These are phyloP conservation scores for Nakaseomyces nivariensis DNA, from an alignment of 1,139 yeast genomes.

Conservation along the genomic window DNA sequence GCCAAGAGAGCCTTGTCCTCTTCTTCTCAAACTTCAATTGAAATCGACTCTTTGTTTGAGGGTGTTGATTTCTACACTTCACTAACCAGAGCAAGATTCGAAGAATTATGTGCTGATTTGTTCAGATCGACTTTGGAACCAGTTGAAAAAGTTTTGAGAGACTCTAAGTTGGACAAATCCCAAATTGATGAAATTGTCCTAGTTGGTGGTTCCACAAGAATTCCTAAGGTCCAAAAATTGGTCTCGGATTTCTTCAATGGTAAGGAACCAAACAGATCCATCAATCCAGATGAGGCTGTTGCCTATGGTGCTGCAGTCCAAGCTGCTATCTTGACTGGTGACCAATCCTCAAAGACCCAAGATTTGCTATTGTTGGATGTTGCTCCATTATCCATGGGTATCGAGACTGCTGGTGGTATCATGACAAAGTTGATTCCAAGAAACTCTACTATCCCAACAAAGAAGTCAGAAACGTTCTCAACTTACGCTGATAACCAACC, in stretches of 20 bases:
- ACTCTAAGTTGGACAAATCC: slow-evolving; percentile 83
- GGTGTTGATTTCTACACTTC: slow-evolving; percentile 96
- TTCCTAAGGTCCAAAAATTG: slow-evolving; percentile 96
- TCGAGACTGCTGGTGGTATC: slow-evolving; percentile 96
- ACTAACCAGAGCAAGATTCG: slow-evolving; percentile 98
- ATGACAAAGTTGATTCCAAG: slow-evolving; percentile 94
- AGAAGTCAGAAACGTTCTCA: slow-evolving; percentile 91
- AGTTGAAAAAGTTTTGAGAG: slow-evolving; percentile 95
- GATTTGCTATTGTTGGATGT: slow-evolving; percentile 83
- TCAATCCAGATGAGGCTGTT: slow-evolving; percentile 98
- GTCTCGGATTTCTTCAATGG: slow-evolving; percentile 98
- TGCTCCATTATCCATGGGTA: slow-evolving; percentile 88
- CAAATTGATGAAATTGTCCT: slow-evolving; percentile 91
- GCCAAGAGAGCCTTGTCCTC: slow-evolving; percentile 98
- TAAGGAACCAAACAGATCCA: slow-evolving; percentile 90
- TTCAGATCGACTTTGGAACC: slow-evolving; percentile 96
- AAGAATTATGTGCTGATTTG: slow-evolving; percentile 90
- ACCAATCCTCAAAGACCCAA: slow-evolving; percentile 66
- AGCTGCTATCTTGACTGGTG: slow-evolving; percentile 87
- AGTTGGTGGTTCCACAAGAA: slow-evolving; percentile 99
- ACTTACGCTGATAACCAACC: slow-evolving; percentile 96
- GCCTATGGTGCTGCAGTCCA: slow-evolving; percentile 97
- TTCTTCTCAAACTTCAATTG: slow-evolving; percentile 92
- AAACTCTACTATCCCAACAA: slow-evolving; percentile 92
- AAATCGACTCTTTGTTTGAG: slow-evolving; percentile 91